phyloP scores from a whole-genome alignment of 257 asterid species.

The Scutellaria barbata region DNA sequence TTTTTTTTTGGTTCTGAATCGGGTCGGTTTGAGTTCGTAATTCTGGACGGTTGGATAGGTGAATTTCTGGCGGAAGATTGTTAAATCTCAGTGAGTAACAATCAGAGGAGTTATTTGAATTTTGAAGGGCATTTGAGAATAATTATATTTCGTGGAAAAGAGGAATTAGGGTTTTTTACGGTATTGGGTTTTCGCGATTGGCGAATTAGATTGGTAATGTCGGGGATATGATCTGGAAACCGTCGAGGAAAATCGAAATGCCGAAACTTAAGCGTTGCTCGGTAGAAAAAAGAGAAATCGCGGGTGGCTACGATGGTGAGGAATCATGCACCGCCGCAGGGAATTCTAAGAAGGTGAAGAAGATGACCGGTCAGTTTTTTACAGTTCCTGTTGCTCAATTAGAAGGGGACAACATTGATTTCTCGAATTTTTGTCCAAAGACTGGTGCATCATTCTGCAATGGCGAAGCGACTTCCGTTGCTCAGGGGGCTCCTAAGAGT shows the following conservation, averaged over 20 bases:
- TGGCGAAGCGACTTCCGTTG: constrained; percentile 38
- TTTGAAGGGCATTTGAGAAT: constrained; percentile 34
- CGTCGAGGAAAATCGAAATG: constrained; percentile 49
- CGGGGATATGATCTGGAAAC: constrained; percentile 49
- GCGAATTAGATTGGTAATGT: constrained; percentile 27
- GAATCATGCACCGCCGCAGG: constrained; percentile 41
- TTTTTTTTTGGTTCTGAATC: constrained; percentile 8
- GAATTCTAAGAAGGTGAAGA: constrained; percentile 36
- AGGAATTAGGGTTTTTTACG: constrained; percentile 39
- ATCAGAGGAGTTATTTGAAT: constrained; percentile 30
- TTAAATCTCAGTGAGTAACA: constrained; percentile 20
- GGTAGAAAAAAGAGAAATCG: constrained; percentile 44
- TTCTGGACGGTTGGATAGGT: constrained; percentile 26
- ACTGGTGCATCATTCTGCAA: constrained; percentile 36
- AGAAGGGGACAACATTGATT: constrained; percentile 47
- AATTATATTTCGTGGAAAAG: neutral
- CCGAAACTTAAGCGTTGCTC: constrained; percentile 76
- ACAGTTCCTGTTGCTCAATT: constrained; percentile 57
- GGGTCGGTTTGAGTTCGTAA: constrained; percentile 34
- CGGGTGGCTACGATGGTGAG: constrained; percentile 36
- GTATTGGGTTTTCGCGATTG: constrained; percentile 25
- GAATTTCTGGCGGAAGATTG: constrained; percentile 8
- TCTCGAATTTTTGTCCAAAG: constrained; percentile 38
- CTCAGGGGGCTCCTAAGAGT: constrained; percentile 33
- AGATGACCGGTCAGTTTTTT: constrained; percentile 34